A percentile compares a stretch with the other conserved stretches of the same genome.
These are phyloP conservation scores for Candida nonsorbophila DNA, from an alignment of 805 yeast species.

Conservation along the genomic window DNA sequence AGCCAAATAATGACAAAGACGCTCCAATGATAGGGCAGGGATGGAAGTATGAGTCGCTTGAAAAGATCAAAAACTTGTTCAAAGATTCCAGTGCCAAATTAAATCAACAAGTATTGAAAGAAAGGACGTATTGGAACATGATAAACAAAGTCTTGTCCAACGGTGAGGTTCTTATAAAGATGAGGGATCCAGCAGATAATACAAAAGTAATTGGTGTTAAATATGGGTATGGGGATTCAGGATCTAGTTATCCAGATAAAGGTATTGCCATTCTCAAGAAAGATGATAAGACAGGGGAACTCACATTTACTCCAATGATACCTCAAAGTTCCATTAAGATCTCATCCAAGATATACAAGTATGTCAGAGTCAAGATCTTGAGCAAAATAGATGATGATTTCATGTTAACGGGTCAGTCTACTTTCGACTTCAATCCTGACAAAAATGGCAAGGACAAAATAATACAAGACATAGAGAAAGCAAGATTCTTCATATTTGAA, in stretches of 20 bases:
- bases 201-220: slow-evolving; percentile 67
- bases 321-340: slow-evolving; percentile 27
- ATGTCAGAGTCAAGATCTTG: slow-evolving; percentile 56
- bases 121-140: slow-evolving; percentile 61
- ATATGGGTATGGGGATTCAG: slow-evolving; percentile 90
- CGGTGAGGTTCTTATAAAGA: slow-evolving; percentile 62
- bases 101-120: slow-evolving; percentile 51
- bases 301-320: slow-evolving; percentile 25
- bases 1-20: slow-evolving; percentile 21
- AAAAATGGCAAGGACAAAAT: slow-evolving; percentile 12
- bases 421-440: slow-evolving; percentile 17
- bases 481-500: slow-evolving; percentile 76
- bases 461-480: slow-evolving; percentile 54
- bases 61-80: slow-evolving; percentile 48
- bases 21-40: slow-evolving; percentile 54
- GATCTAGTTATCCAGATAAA: slow-evolving; percentile 66
- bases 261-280: slow-evolving; percentile 73
- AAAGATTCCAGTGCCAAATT: slow-evolving; percentile 48
- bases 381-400: slow-evolving; percentile 51
- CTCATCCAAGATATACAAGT: slow-evolving; percentile 35
- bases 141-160: slow-evolving; percentile 41
- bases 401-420: slow-evolving; percentile 55
- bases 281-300: slow-evolving; percentile 27
- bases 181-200: slow-evolving; percentile 45
- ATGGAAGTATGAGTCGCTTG: slow-evolving; percentile 77